phyloP scores from a whole-genome alignment of 2,329 filamentous ascomycete genomes.

The Fusarium sp. region DNA sequence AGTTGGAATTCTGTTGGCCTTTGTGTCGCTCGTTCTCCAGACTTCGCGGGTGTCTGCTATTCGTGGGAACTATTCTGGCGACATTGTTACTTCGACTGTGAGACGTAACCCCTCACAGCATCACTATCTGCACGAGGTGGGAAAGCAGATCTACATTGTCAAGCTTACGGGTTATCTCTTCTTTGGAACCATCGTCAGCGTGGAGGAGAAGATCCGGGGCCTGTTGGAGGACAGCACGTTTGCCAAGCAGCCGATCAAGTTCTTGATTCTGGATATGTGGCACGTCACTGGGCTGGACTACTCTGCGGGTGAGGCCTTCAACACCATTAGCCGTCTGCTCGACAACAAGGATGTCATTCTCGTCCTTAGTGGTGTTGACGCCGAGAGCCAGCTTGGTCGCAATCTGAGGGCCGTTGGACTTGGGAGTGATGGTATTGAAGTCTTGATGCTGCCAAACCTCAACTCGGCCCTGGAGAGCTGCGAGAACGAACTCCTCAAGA shows the following conservation, averaged over 20 bases:
- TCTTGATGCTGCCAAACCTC: constrained; percentile 85
- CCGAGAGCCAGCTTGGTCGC: constrained; percentile 78
- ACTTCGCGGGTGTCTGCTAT: constrained; percentile 91
- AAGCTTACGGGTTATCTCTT: constrained; percentile 97
- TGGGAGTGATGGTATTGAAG: constrained; percentile 76
- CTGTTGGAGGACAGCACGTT: constrained; percentile 88
- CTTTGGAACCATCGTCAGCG: constrained; percentile 96
- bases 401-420: constrained; percentile 87
- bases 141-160: constrained; percentile 87
- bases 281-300: constrained; percentile 95
- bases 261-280: constrained; percentile 87
- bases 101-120: constrained; percentile 90
- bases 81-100: constrained; percentile 91
- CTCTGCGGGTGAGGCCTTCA: constrained; percentile 94
- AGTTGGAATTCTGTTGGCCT: constrained; percentile 90
- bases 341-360: constrained; percentile 81
- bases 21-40: constrained; percentile 90
- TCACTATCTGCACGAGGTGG: constrained; percentile 85
- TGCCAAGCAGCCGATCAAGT: constrained; percentile 81
- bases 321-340: constrained; percentile 87
- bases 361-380: constrained; percentile 83
- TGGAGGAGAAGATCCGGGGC: constrained; percentile 86
- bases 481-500: constrained; percentile 91
- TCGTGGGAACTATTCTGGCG: constrained; percentile 88
- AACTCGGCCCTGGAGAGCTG: constrained; percentile 95